phyloP scores from a whole-genome alignment of 192 early-diverging fungal genomes.

The Podila epigama region DNA sequence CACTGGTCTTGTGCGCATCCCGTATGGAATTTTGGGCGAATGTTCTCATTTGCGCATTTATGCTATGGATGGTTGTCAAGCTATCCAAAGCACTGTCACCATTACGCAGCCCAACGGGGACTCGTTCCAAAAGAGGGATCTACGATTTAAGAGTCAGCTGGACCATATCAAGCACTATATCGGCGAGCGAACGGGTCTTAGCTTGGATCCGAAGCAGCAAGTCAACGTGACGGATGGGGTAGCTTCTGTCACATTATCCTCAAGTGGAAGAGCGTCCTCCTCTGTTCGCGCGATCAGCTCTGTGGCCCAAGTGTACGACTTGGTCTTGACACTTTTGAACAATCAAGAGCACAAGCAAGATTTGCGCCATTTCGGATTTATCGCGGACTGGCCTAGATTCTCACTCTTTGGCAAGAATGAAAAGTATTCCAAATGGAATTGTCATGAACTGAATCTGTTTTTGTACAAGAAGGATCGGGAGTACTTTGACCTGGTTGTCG shows the following conservation, averaged over 20 bases:
- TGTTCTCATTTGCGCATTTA: constrained; percentile 25
- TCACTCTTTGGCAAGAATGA: constrained; percentile 33
- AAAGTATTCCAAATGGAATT: constrained; percentile 41
- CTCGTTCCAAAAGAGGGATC: constrained; percentile 17
- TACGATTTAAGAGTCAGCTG: constrained; percentile 27
- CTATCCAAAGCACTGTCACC: background rate
- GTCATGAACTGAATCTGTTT: constrained; percentile 60
- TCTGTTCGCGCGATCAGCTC: constrained; percentile 36
- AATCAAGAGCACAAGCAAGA: background rate
- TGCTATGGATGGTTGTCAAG: constrained; percentile 21
- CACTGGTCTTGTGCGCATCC: constrained; percentile 12
- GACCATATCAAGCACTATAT: constrained; percentile 24
- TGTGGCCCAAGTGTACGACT: constrained; percentile 37
- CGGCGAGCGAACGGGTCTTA: constrained; percentile 19
- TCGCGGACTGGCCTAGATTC: constrained; percentile 46
- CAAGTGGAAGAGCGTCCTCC: constrained; percentile 29
- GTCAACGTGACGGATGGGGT: background rate
- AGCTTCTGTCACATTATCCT: constrained; percentile 14
- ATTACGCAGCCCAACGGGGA: background rate
- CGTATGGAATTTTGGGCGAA: constrained; percentile 10
- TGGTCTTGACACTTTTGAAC: constrained; percentile 34
- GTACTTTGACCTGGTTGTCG: constrained; percentile 49
- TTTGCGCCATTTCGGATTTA: constrained; percentile 35
- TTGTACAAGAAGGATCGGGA: constrained; percentile 52
- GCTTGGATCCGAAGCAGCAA: constrained; percentile 10